Evolutionary conservation across 768 basidiomycete genomes (phyloP), one percentile per base, ranked within the genome.

Genomic region (Termitomyces sp.): DNA sequence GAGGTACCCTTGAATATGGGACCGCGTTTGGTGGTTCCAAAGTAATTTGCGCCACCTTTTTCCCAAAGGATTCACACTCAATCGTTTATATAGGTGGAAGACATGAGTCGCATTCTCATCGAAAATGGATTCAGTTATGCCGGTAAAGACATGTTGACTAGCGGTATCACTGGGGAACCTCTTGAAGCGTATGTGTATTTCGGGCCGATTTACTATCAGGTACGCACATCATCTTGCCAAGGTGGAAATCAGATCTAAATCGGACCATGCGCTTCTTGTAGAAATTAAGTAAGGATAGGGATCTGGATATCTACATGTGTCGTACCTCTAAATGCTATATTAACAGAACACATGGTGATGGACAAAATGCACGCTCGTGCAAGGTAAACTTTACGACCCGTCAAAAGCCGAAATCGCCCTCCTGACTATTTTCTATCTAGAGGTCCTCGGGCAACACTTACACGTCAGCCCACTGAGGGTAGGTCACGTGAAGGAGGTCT

Each of bases 361-460:
- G 97, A 99, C 81, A 99, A 99, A 80, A 99, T 99, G 97, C 97
- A 99, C 67, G 97, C 97, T 64, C 88, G 97, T 59, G 95, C 97
- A 53, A 89, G 93, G 93, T 88, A 71, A 66, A 67, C 53, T 61
- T 58, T 49, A 61, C 9, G 32, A 41, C 48, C 58, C 56, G 30
- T 28, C 43, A 35, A 53, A 48, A 55, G 55, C 51, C 55, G 46
- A 55, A 33, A 33, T 44, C n/a, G 43, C 32, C 58, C 38, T 32
- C 49, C 40, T 64, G 58, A 64, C 57, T 30, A 18, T 52, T 32
- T 47, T 57, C 18, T 41, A 30, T 52, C 43, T 71, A 95, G 93
- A 68, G 96, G 97, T 16, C 97, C 97, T 49, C 89, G 95, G 70
- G 97, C 97, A 10, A 95, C 94, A 23, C 75, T 99, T 55, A 99